Conservation (phyloP, 2,329 filamentous ascomycete genomes). For the Massarina eburnea region DNA sequence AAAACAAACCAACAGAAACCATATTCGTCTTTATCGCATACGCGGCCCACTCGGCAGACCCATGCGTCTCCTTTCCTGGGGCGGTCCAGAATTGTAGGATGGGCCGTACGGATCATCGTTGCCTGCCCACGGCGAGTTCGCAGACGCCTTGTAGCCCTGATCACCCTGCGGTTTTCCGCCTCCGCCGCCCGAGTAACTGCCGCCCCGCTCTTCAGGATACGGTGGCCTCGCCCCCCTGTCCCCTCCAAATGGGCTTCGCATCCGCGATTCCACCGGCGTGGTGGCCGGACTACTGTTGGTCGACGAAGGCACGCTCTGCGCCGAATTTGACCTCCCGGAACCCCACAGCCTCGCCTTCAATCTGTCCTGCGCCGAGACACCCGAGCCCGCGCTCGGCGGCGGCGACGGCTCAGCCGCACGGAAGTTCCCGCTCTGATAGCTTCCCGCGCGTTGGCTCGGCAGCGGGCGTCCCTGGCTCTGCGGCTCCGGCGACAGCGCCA, state of each 20-base stretch:
- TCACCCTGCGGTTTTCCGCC: slow-evolving; percentile 30
- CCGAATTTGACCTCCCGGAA: slow-evolving; percentile 62
- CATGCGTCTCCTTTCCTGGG: slow-evolving; percentile 34
- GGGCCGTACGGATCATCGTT: slow-evolving; percentile 36
- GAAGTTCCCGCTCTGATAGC: slow-evolving; percentile 64
- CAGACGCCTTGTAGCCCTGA: slow-evolving; percentile 24
- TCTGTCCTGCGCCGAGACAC: slow-evolving; percentile 73
- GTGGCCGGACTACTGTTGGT: slow-evolving; percentile 15
- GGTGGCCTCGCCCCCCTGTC: slow-evolving; percentile 23
- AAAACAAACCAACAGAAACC: not conserved
- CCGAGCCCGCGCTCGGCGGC: slow-evolving; percentile 44
- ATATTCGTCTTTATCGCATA: slow-evolving; percentile 31
- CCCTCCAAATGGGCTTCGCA: slow-evolving; percentile 23
- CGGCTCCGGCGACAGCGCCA: slow-evolving; percentile 35
- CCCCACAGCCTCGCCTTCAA: slow-evolving; percentile 79
- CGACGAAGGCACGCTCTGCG: slow-evolving; percentile 33
- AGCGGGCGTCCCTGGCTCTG: slow-evolving; percentile 58
- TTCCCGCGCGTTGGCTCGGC: slow-evolving; percentile 72
- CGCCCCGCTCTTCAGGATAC: slow-evolving; percentile 37
- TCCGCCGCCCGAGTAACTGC: slow-evolving; percentile 29
- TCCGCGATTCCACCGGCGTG: slow-evolving; percentile 9
- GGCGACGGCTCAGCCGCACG: slow-evolving; percentile 36
- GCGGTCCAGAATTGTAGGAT: slow-evolving; percentile 23
- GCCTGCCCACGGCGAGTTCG: slow-evolving; percentile 37
- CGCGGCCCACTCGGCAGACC: slow-evolving; percentile 43